These are phyloP conservation scores for Fusarium odoratissimum DNA, from an alignment of 2,329 filamentous ascomycete species.

Conservation along the genomic window DNA sequence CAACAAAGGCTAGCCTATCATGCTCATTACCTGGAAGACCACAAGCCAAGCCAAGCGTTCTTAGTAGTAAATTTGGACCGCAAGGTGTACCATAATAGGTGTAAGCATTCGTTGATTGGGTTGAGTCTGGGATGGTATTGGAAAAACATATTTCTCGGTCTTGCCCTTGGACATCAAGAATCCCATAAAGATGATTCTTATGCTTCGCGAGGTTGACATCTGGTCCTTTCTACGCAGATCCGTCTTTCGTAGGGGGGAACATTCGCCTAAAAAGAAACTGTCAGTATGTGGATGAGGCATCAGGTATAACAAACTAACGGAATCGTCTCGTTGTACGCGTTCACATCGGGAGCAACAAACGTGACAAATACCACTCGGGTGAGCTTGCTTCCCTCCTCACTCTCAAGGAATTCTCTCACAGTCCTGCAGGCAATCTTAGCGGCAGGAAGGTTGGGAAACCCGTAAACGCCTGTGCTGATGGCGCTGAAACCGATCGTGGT, in stretches of 20 bases:
- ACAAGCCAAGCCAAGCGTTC: not conserved
- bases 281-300: not conserved
- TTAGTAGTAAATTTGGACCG: not conserved
- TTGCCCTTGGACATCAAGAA: not conserved
- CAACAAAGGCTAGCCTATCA: not conserved
- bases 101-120: no score
- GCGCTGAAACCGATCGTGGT: constrained; percentile 83
- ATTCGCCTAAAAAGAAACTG: constrained; percentile 28
- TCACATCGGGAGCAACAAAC: constrained; percentile 81
- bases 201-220: constrained; percentile 13
- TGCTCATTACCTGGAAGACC: not conserved
- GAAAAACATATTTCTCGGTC: not conserved
- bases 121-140: not conserved
- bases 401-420: constrained; percentile 66
- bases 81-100: not conserved
- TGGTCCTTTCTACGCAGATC: not conserved
- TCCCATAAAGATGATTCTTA: not conserved
- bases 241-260: constrained; percentile 38
- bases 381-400: constrained; percentile 61
- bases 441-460: constrained; percentile 81
- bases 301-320: constrained; percentile 69
- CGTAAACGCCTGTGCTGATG: constrained; percentile 90
- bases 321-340: constrained; percentile 75
- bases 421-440: constrained; percentile 75
- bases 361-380: constrained; percentile 86